Conservation (phyloP, 192 early-diverging fungal species). For the Coemansia sp. region DNA sequence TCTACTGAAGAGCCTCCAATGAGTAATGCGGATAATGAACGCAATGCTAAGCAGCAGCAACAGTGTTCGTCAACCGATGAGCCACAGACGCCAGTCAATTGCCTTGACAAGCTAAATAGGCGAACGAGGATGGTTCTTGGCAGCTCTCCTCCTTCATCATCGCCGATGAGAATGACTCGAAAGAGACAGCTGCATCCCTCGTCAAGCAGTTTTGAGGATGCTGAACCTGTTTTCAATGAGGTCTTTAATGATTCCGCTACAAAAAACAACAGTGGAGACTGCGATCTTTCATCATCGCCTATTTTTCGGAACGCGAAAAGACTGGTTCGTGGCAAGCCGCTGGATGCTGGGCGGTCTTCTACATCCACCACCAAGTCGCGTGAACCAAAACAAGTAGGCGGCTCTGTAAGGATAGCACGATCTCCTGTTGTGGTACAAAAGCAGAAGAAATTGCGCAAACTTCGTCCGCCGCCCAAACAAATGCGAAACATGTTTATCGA, state of each 20-base stretch:
- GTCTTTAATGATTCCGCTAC: background rate
- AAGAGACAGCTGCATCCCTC: background rate
- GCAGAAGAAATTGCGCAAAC: constrained; percentile 3
- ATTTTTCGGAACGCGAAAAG: background rate
- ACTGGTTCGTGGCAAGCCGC: background rate
- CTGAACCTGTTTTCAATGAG: background rate
- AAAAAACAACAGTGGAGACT: background rate
- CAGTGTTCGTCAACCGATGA: background rate
- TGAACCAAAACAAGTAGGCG: background rate
- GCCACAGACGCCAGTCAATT: background rate
- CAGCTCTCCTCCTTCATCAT: background rate
- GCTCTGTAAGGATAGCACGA: background rate
- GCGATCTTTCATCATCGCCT: constrained; percentile 1
- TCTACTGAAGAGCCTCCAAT: background rate
- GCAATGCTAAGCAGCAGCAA: background rate
- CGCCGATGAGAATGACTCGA: background rate
- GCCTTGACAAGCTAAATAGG: background rate
- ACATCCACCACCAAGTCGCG: background rate
- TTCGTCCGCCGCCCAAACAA: constrained; percentile 14
- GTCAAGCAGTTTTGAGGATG: background rate
- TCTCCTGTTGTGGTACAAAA: background rate
- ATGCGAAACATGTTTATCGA: constrained; percentile 38
- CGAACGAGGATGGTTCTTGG: background rate
- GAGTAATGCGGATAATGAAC: too few relatives aligned
- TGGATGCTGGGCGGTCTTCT: background rate